These are phyloP conservation scores for Allantophomopsis lycopodina DNA, from an alignment of 2,329 filamentous ascomycete species.

Conservation along the genomic window DNA sequence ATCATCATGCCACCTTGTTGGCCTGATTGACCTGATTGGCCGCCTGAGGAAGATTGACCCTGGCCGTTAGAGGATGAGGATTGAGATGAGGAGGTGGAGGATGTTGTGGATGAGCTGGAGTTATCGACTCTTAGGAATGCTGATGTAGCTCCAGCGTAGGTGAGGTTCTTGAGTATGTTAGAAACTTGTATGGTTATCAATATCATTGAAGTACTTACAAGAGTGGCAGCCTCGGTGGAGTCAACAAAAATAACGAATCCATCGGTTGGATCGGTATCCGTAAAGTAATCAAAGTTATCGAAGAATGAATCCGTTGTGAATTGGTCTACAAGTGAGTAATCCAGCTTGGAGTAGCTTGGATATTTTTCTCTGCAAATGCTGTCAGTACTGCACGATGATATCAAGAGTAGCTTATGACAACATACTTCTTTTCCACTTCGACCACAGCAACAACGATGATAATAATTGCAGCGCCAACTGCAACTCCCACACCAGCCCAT, in stretches of 20 bases:
- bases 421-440: slow-evolving; percentile 15
- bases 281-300: slow-evolving; percentile 29
- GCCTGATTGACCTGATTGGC: too few relatives aligned
- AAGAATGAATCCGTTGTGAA: slow-evolving; percentile 22
- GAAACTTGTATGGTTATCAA: not conserved
- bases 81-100: too few relatives aligned
- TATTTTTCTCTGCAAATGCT: slow-evolving; percentile 11
- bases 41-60: too few relatives aligned
- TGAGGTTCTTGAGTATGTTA: slow-evolving; percentile 33
- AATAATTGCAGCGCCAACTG: slow-evolving; percentile 23
- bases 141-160: slow-evolving; percentile 36
- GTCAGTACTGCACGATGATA: too few relatives aligned
- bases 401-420: too few relatives aligned
- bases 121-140: slow-evolving; percentile 50
- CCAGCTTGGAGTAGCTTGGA: slow-evolving; percentile 20
- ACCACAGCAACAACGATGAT: slow-evolving; percentile 25
- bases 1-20: too few relatives aligned
- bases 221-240: slow-evolving; percentile 8
- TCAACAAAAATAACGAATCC: slow-evolving; percentile 32
- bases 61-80: too few relatives aligned
- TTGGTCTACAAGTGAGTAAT: slow-evolving; percentile 20
- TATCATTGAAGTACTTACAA: slow-evolving; percentile 21
- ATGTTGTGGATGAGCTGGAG: slow-evolving; percentile 20
- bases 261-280: slow-evolving; percentile 25
- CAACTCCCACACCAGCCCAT: not conserved